Evolutionary conservation across 1,139 yeast species (phyloP), one percentile per base, ranked within the genome.

Genomic region (Debaryomyces sp.): DNA sequence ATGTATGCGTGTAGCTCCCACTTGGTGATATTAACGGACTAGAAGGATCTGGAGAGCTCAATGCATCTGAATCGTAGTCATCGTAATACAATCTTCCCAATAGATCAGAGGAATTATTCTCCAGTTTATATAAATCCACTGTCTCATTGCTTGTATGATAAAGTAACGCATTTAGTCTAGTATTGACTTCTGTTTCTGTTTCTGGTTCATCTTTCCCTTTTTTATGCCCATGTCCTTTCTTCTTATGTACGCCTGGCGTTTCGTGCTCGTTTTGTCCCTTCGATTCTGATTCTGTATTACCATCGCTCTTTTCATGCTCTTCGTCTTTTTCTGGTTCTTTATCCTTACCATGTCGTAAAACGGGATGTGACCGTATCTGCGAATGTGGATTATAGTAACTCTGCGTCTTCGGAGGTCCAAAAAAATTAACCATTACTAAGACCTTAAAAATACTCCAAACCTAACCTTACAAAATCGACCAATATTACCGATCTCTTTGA

Each of bases 61-160:
- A 45, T 2, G 71, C 62, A 36, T 70, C 75, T 4, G 75, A 68
- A 49, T 73, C 77, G 53, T 66, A 76, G 48, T 75, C 78, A 54
- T 76, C 81, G 52, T 71, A 75, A 56, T 75, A 75, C 24, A 76
- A 62, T 45, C 81, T 54, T 1, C 80, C 80, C 48, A 75, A 56
- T 34, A 75, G 64, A 54, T 76, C 81, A 37, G 74, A 68, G 8
- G 73, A 64, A 50, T 67, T 68, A 56, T 74, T 73, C 51, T 75
- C 76, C 47, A 59, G 64, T 48, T 65, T 64, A 57, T 76, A 76
- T 48, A 67, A 49, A 49, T 74, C 78, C n/a, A 76, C 64, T 1
- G 76, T 62, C 41, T 76, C 81, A 41, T 71, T 63, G 43, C 70
- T 64, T 5, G 74, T 71, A 54, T 74, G 77, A 53, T 67, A 76